phyloP scores from a whole-genome alignment of 352 stramenopile species.

The Phytophthora sansomeana region DNA sequence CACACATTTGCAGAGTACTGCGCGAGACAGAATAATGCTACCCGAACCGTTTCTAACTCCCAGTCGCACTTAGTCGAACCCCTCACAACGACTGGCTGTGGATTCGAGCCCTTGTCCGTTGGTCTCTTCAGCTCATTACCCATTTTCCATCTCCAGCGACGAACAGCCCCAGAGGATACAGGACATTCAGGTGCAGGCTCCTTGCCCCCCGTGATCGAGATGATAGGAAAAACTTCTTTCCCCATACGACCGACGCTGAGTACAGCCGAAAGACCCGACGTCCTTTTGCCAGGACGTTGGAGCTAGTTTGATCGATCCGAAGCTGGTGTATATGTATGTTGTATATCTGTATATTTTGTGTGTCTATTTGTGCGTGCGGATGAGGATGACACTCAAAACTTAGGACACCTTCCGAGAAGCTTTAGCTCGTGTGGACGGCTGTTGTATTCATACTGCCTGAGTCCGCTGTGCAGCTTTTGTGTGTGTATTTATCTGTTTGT shows the following conservation, averaged over 20 bases:
- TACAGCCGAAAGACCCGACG: conserved; percentile 75
- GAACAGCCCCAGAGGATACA: conserved; percentile 7
- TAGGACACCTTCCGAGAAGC: conserved; percentile 88
- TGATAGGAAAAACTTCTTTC: conserved; percentile 88
- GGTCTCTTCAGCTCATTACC: conserved; percentile 10
- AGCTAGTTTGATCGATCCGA: conserved; percentile 75
- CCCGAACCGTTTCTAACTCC: conserved; percentile 12
- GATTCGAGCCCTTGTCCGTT: conserved; percentile 4
- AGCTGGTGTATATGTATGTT: conserved; percentile 33
- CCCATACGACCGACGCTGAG: conserved; percentile 82
- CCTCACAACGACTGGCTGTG: conserved; percentile 36
- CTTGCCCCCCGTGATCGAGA: conserved; percentile 53
- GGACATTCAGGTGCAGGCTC: conserved; percentile 2
- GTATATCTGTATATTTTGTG: conserved; percentile 29
- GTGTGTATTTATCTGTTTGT: too few species aligned
- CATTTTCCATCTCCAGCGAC: conserved; percentile 18
- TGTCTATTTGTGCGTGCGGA: conserved; percentile 37
- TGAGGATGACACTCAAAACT: conserved; percentile 78
- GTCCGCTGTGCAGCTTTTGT: conserved; percentile 36
- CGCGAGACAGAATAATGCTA: conserved; percentile 15
- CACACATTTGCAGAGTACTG: conserved; percentile 15
- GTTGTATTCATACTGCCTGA: conserved; percentile 89
- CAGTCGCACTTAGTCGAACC: conserved; percentile 28
- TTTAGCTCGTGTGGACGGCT: conserved; percentile 78
- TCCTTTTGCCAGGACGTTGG: conserved; percentile 70